Conservation (phyloP, 1,284 basidiomycete genomes). For the Coniferiporia weirii region DNA sequence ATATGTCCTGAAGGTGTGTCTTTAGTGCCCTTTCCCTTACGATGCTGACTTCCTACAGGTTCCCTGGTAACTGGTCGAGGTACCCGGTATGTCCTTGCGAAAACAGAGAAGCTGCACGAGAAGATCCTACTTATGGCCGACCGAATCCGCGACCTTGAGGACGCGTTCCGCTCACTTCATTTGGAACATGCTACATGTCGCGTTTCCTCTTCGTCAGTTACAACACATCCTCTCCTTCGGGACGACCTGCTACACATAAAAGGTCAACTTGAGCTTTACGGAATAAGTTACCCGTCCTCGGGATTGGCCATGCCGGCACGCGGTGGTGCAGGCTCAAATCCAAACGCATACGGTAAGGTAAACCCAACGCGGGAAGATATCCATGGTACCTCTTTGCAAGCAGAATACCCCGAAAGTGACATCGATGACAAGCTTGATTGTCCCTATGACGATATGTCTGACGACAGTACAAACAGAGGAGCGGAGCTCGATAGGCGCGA, state of each 20-base stretch:
- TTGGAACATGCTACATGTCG: slow-evolving; percentile 6
- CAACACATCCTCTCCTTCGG: slow-evolving; percentile 22
- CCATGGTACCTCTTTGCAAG: too few relatives aligned
- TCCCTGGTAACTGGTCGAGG: slow-evolving; percentile 14
- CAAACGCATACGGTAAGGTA: too few relatives aligned
- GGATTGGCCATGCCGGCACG: too few relatives aligned
- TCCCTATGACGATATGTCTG: too few relatives aligned
- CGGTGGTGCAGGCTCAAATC: too few relatives aligned
- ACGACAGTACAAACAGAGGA: too few relatives aligned
- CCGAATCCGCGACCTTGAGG: slow-evolving; percentile 19
- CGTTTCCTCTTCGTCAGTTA: background rate
- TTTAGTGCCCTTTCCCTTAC: background rate
- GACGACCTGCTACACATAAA: slow-evolving; percentile 24
- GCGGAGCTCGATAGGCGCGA: too few relatives aligned
- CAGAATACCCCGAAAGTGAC: too few relatives aligned
- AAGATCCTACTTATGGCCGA: slow-evolving; percentile 21
- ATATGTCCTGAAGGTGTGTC: slow-evolving; percentile 17
- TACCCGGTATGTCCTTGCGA: slow-evolving; percentile 21
- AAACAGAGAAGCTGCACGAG: slow-evolving; percentile 24
- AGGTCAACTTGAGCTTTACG: slow-evolving; percentile 12
- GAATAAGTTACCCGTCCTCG: background rate
- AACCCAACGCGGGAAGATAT: too few relatives aligned
- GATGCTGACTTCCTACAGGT: background rate
- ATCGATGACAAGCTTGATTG: too few relatives aligned
- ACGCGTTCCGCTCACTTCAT: slow-evolving; percentile 9